Evolutionary conservation across 1,284 basidiomycete genomes (phyloP), one percentile per base, ranked within the genome.

Genomic region (Moesziomyces parantarcticus): DNA sequence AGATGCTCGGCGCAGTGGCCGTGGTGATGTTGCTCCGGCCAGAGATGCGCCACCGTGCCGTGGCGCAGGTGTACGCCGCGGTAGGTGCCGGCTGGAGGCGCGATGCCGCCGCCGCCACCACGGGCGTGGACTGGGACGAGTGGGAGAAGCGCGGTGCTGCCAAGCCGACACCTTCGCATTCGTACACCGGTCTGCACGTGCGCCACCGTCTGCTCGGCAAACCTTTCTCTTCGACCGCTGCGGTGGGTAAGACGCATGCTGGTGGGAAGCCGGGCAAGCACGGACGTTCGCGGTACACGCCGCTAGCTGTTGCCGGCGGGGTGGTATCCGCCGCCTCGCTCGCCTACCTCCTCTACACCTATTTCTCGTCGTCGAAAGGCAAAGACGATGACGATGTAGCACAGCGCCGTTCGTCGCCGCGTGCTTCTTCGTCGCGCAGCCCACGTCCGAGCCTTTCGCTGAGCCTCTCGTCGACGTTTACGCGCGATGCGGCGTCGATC

Each of bases 171-270:
- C 20, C 11, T 10, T 29, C 26, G 18, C 22, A 22, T 5, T 52
- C 32, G 11, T 62, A 61, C 50, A 76, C 48, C 0, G 75, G 71
- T 10, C 40, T 76, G 53, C 58, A 74, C 23, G 1, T 76, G 4
- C 49, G 75, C 20, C 29, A 50, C 14, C 21, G 56, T 23, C 40
- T 76, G 14, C 66, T 66, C 3, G 11, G 62, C 47, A 44, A 44
- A 20, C 5, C 21, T n/a, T n/a, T n/a, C n/a, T n/a, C n/a, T 13
- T 29, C 34, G 1, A 3, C 11, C 8, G n/a, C 16, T 1, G 18
- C 20, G 18, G 42, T 21, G 10, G 40, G 18, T 4, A 50, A 43
- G n/a, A 26, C 43, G 4, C 47, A 39, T 14, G 53, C 58, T 3
- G 50, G 40, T 18, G 48, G 49, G 6, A 8, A 29, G 8, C 29